phyloP scores from a whole-genome alignment of 2,329 filamentous ascomycete genomes.

The Hymenoscyphus fructigenus region DNA sequence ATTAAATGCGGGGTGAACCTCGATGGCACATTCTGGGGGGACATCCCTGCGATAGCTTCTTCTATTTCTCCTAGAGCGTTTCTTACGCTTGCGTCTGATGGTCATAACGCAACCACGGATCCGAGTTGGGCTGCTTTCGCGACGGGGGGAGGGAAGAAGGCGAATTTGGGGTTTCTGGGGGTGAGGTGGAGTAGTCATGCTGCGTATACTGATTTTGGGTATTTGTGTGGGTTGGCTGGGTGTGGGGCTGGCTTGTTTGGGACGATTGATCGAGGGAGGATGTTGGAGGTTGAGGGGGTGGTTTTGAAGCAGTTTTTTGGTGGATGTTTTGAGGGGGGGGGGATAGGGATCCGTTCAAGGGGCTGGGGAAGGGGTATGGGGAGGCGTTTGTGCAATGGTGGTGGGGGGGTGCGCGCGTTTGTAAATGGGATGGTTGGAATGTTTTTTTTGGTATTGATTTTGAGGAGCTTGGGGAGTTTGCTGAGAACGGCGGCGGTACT shows the following conservation, averaged over 20 bases:
- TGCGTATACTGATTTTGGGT: conserved; percentile 32
- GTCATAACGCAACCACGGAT: conserved; percentile 27
- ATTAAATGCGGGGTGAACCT: conserved; percentile 38
- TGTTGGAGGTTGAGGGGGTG: conserved; percentile 29
- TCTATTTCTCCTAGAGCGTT: conserved; percentile 31
- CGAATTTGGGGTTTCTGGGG: conserved; percentile 30
- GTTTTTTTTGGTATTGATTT: no score
- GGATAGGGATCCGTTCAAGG: conserved; percentile 11
- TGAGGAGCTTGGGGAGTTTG: no score
- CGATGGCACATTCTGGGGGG: conserved; percentile 37
- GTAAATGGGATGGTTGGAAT: no score
- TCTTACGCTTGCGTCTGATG: conserved; percentile 31
- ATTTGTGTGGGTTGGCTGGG: conserved; percentile 15
- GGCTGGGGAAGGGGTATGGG: conserved; percentile 15
- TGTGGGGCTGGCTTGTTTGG: conserved; percentile 28
- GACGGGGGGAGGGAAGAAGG: conserved; percentile 20
- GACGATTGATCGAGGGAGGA: conserved; percentile 30
- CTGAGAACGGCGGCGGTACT: no score
- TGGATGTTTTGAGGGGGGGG: conserved; percentile 26
- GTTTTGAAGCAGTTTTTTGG: conserved; percentile 35
- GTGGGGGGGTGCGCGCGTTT: neutral
- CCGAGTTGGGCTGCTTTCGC: conserved; percentile 21
- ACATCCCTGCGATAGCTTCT: conserved; percentile 25
- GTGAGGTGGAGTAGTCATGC: conserved; percentile 31
- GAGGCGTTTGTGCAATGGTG: conserved; percentile 18